These are phyloP conservation scores for Colletotrichum cereale DNA, from an alignment of 2,329 filamentous ascomycete genomes.

Conservation along the genomic window DNA sequence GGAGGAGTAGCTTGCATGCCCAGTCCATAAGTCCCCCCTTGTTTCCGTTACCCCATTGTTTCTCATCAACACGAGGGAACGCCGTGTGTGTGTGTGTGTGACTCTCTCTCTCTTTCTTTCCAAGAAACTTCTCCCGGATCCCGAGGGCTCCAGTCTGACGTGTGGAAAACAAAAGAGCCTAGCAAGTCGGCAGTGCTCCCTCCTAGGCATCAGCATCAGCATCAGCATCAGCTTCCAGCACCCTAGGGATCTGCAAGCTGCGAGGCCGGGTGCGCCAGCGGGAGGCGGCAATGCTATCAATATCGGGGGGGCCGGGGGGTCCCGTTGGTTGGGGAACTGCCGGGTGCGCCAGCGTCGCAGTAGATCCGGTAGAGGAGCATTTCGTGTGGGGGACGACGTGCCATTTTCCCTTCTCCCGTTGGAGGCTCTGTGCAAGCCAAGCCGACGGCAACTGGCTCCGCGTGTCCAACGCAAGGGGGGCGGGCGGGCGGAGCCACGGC, in stretches of 20 bases:
- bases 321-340: slow-evolving; percentile 20
- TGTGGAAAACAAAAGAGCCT: slow-evolving; percentile 28
- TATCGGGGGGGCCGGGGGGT: no score
- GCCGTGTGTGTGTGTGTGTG: not conserved
- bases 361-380: slow-evolving; percentile 8
- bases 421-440: slow-evolving; percentile 3
- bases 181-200: slow-evolving; percentile 1
- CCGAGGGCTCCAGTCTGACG: slow-evolving; percentile 35
- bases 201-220: no score
- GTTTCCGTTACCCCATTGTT: slow-evolving; percentile 21
- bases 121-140: slow-evolving; percentile 15
- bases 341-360: slow-evolving; percentile 5
- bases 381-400: not conserved
- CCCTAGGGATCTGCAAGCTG: not conserved
- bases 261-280: not conserved
- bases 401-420: not conserved
- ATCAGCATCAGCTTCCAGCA: not conserved
- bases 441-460: not conserved
- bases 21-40: not conserved
- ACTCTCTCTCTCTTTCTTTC: not conserved
- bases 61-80: slow-evolving; percentile 16
- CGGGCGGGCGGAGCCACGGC: slow-evolving; percentile 14
- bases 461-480: not conserved
- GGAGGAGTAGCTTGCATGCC: not conserved
- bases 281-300: slow-evolving; percentile 25